A percentile compares a stretch with the other conserved stretches of the same genome.
These are phyloP conservation scores for Ustilago cynodontis DNA, from an alignment of 1,284 basidiomycete species.

Conservation along the genomic window DNA sequence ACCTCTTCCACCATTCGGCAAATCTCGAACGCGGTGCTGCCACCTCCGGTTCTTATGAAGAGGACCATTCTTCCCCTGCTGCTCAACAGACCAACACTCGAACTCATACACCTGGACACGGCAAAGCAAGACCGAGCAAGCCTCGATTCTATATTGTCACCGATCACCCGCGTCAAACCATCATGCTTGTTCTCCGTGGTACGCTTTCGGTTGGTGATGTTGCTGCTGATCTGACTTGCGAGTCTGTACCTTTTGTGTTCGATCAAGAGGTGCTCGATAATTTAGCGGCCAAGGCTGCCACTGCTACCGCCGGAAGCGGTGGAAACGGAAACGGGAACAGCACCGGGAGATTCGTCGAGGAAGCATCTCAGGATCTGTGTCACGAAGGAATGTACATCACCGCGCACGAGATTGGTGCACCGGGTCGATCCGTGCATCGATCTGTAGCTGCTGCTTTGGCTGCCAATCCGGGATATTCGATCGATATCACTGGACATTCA, in stretches of 20 bases:
- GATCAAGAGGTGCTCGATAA: slow-evolving; percentile 27
- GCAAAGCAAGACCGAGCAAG: slow-evolving; percentile 43
- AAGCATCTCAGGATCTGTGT: slow-evolving; percentile 25
- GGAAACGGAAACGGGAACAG: not conserved
- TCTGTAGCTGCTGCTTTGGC: slow-evolving; percentile 79
- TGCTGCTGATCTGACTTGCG: slow-evolving; percentile 68
- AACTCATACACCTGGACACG: slow-evolving; percentile 8
- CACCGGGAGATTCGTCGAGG: slow-evolving; percentile 12
- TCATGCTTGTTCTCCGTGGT: slow-evolving; percentile 64
- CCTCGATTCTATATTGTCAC: slow-evolving; percentile 66
- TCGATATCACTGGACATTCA: slow-evolving; percentile 79
- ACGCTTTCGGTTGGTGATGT: slow-evolving; percentile 66
- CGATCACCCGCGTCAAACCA: slow-evolving; percentile 55
- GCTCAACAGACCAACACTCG: not conserved
- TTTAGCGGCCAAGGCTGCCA: slow-evolving; percentile 6
- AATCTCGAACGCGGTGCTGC: slow-evolving; percentile 50
- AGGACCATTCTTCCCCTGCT: slow-evolving; percentile 14
- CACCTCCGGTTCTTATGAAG: slow-evolving; percentile 46
- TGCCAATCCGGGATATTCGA: slow-evolving; percentile 77
- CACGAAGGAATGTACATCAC: slow-evolving; percentile 81
- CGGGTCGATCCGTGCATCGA: slow-evolving; percentile 81
- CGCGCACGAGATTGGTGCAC: slow-evolving; percentile 81
- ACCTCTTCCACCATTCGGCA: slow-evolving; percentile 61
- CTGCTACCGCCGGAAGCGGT: not conserved
- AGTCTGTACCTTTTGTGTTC: slow-evolving; percentile 48